Evolutionary conservation across 495 filamentous ascomycete species (phyloP).

Genomic region (Xylaria castorea): DNA sequence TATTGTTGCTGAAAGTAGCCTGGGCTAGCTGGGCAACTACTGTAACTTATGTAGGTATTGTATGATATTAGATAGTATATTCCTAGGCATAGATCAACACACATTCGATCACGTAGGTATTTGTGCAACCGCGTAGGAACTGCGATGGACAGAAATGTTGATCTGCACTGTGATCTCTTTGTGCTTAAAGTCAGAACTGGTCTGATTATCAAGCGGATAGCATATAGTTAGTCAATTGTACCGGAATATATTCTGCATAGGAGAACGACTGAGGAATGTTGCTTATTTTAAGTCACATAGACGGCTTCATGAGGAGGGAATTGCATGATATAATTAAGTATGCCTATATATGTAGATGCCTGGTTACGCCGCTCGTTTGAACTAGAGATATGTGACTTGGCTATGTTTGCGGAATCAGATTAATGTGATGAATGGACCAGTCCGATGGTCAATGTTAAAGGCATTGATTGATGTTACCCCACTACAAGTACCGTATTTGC

Average conservation of each 20-base stretch:
- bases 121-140: background rate
- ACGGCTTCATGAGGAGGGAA: background rate
- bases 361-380: background rate
- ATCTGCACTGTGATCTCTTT: background rate
- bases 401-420: background rate
- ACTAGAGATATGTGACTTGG: no score
- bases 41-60: no score
- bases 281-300: background rate
- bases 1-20: background rate
- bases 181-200: background rate
- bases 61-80: background rate
- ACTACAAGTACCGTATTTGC: background rate
- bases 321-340: background rate
- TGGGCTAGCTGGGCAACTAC: no score
- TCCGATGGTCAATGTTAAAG: background rate
- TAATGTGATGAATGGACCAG: background rate
- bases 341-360: background rate
- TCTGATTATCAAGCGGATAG: background rate
- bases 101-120: background rate
- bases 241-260: background rate
- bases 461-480: conserved; percentile 15
- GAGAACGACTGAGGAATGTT: background rate
- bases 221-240: background rate
- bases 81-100: background rate
- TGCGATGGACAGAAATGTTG: background rate